phyloP scores from a whole-genome alignment of 495 filamentous ascomycete genomes.

The Lasiosphaeria ovina region DNA sequence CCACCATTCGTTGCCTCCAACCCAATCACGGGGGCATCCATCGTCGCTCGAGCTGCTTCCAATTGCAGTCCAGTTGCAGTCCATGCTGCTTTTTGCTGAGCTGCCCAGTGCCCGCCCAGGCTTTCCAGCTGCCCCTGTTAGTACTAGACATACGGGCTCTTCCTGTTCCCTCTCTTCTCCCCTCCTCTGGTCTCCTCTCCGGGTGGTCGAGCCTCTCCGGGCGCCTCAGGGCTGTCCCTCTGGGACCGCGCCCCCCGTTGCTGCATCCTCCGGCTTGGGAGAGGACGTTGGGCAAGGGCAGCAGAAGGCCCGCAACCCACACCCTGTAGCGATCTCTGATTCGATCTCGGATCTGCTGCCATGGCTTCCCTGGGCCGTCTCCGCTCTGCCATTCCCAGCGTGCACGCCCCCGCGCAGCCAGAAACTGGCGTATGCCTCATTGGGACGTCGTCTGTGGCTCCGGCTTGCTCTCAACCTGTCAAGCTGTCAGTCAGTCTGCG shows the following conservation, averaged over 20 bases:
- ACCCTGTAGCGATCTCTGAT: constrained; percentile 27
- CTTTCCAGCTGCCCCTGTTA: no score
- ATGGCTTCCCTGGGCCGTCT: constrained; percentile 12
- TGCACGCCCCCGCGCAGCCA: constrained; percentile 1
- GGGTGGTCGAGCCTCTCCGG: neutral
- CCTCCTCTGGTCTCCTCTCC: neutral
- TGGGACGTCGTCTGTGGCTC: constrained; percentile 4
- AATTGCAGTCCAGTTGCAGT: neutral
- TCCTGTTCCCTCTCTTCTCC: constrained; percentile 12
- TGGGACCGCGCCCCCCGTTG: constrained; percentile 1
- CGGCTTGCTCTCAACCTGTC: constrained; percentile 1
- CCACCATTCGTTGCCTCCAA: constrained; percentile 28
- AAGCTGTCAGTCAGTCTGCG: neutral
- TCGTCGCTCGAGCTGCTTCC: constrained; percentile 8
- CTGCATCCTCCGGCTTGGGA: constrained; percentile 2
- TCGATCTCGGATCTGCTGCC: constrained; percentile 30
- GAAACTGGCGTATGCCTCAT: constrained; percentile 3
- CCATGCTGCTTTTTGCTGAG: neutral
- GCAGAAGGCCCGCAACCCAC: constrained; percentile 9
- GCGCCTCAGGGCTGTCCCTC: neutral
- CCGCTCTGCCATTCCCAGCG: neutral
- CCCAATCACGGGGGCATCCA: constrained; percentile 28
- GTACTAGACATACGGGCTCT: constrained; percentile 9
- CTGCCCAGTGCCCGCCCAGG: neutral
- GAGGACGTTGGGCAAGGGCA: constrained; percentile 13